These are phyloP conservation scores for Rosa persica DNA, from an alignment of 306 rosid species.

Conservation along the genomic window DNA sequence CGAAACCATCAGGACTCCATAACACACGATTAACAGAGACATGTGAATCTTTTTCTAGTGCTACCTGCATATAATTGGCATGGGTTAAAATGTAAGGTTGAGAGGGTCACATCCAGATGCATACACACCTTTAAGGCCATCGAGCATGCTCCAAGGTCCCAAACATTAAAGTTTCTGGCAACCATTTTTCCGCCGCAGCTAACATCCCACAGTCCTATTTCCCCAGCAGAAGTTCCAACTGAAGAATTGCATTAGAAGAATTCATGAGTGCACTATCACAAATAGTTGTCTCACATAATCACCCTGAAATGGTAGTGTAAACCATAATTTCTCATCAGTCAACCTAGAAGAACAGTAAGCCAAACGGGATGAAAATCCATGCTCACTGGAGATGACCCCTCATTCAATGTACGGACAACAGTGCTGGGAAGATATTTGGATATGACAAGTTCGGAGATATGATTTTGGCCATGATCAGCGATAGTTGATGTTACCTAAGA, in stretches of 20 bases:
- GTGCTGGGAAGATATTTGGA: constrained; percentile 60
- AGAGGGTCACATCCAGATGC: constrained; percentile 9
- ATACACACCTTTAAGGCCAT: constrained; percentile 60
- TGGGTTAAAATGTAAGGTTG: background rate
- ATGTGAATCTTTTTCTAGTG: constrained; percentile 65
- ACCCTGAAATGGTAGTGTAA: constrained; percentile 15
- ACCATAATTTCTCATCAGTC: background rate
- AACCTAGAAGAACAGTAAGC: constrained; percentile 72
- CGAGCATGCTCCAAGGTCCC: constrained; percentile 75
- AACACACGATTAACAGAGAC: constrained; percentile 77
- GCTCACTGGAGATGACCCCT: constrained; percentile 78
- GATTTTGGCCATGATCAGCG: constrained; percentile 55
- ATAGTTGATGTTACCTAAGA: constrained; percentile 63
- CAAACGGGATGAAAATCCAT: constrained; percentile 85
- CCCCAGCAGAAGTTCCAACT: constrained; percentile 82
- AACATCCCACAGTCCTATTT: constrained; percentile 82
- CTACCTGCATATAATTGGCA: constrained; percentile 47
- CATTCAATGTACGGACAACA: constrained; percentile 54
- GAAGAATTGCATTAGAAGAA: constrained; percentile 23
- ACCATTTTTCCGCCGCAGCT: constrained; percentile 56
- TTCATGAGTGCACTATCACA: background rate
- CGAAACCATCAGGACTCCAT: constrained; percentile 82
- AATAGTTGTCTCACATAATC: background rate
- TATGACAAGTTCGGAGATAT: constrained; percentile 43
- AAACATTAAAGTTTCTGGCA: constrained; percentile 60